Evolutionary conservation across 2,329 filamentous ascomycete species (phyloP).

Genomic region (Talaromyces islandicus): DNA sequence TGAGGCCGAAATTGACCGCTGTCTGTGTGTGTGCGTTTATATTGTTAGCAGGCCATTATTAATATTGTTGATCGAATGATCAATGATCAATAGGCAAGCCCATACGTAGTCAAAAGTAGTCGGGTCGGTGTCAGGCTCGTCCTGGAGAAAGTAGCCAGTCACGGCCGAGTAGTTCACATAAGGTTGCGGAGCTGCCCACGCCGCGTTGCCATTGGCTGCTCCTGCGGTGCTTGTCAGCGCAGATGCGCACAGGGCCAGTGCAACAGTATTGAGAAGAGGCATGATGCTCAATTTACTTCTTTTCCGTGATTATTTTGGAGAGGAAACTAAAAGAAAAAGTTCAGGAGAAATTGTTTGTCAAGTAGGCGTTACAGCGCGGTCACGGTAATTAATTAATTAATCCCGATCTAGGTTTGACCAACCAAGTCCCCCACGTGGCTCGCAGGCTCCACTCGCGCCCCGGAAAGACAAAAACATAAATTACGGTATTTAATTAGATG

Average conservation of each 20-base stretch:
- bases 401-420: not conserved
- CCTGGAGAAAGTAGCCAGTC: slow-evolving; percentile 45
- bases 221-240: not conserved
- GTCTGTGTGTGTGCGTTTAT: slow-evolving; percentile 25
- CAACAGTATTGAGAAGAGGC: not conserved
- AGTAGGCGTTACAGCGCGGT: not conserved
- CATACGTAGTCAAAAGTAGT: slow-evolving; percentile 45
- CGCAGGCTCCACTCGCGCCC: not conserved
- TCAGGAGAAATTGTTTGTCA: not conserved
- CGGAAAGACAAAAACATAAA: not conserved
- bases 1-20: slow-evolving; percentile 42
- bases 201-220: not conserved
- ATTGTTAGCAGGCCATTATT: not conserved
- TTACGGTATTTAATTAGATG: not conserved
- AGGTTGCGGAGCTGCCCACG: not conserved
- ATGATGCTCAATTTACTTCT: not conserved
- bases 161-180: slow-evolving; percentile 35
- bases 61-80: too few species aligned
- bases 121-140: slow-evolving; percentile 40
- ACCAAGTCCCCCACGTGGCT: not conserved
- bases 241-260: not conserved
- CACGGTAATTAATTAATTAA: not conserved
- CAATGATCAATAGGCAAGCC: too few species aligned
- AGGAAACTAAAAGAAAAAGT: not conserved
- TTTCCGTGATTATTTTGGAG: not conserved